Base-by-base conservation (phyloP, 495 filamentous ascomycete species). In the Amphirosellinia nigrospora region DNA sequence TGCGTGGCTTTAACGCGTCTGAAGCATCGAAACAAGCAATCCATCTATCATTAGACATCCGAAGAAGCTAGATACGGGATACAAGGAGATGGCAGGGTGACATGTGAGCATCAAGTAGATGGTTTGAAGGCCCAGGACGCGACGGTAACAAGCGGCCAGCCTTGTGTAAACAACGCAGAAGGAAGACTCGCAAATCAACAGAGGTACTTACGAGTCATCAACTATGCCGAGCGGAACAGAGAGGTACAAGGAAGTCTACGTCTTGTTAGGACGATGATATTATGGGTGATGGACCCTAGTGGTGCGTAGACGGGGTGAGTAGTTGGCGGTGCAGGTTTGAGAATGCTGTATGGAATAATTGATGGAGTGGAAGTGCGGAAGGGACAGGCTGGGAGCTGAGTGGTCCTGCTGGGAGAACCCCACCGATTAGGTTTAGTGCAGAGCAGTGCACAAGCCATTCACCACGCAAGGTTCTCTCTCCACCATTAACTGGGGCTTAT, bases 71-170 rank as follows among this genome's bases (percentile, higher is more conserved):
- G 73, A 76, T 75, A 70, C 71, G 71, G 61, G 58, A 50, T 56
- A 65, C 72, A 65, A 73, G 63, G 75, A 70, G 74, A 71, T 77
- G 69, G 63, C 76, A 74, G 72, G 79, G 76, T 80, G 75, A 75
- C 79, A 80, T 78, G 79, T 77, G 78, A 74, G 69, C 64, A 69
- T 78, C 71, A 78, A 79, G 72, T 77, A 75, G 81, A 77, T 75
- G 77, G 82, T 75, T 80, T 80, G 72, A 78, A 80, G 79, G 78
- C 77, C 71, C 75, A 78, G 73, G 70, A 78, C 74, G 70, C 70
- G 69, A 67, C 56, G 55, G 72, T 68, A 70, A 64, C 69, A 75
- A 65, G 61, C 28, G 56, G 36, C 58, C 74, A 78, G 76, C 74
- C 74, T 73, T 68, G 76, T 63, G 60, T 70, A 70, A 76, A 73